Evolutionary conservation across 306 rosid species (phyloP), one percentile per base, ranked within the genome.

Genomic region (Quercus engelmannii): DNA sequence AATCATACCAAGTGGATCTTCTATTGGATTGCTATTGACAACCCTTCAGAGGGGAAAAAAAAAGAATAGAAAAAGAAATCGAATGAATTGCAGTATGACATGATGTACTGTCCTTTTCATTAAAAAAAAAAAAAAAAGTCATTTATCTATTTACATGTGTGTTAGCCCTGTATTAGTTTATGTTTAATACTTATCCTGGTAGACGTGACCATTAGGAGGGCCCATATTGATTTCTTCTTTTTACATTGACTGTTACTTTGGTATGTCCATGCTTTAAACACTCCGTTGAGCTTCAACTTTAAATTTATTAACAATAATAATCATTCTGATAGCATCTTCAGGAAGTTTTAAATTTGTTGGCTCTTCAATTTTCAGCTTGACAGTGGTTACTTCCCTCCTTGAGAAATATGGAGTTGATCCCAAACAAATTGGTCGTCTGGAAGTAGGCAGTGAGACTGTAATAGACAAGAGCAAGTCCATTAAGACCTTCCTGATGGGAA

Each of bases 381-480:
- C 99, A 52, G 98, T 81, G 51, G 98, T 96, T 78, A 81, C 81
- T 43, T 85, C 92, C 74, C 99, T 96, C 84, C 94, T 96, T 81
- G 94, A 90, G 70, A 93, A 96, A 78, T 96, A 93, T 82, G 90
- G 79, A 68, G 74, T 96, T 85, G 96, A 96, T 74, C 93, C 96
- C 79, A 90, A 93, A 85, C 96, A 93, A 88, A 93, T 95, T 86
- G 99, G 99, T 80, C 99, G 99, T 56, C 85, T 96, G 63, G 99
- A 93, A 90, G 99, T 96, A 43, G 99, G 99, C 76, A 96, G 97
- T 15, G 99, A 96, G 89, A 96, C 99, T 71, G 98, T 93, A 76
- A 93, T 96, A 76, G 99, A 96, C 94, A 96, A 96, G 86, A 96
- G 99, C 92, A 96, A 96, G 81, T 96, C 99, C 68, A 93, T 96